Evolutionary conservation across 2,329 filamentous ascomycete genomes (phyloP).

Genomic region (Cordyceps militaris): DNA sequence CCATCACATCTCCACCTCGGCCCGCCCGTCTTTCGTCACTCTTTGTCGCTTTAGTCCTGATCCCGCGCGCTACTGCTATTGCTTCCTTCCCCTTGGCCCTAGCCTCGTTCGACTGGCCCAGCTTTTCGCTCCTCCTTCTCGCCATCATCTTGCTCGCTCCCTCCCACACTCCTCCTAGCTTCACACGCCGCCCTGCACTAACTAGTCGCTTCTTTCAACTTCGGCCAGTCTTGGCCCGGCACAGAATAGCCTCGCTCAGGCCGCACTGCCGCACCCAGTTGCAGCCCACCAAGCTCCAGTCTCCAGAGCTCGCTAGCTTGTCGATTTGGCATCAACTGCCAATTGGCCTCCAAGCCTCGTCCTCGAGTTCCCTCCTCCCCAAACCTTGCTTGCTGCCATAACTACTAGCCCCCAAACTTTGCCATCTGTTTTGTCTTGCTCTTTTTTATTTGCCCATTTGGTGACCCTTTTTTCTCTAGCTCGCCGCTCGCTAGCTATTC

Average conservation of each 20-base stretch:
- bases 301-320: background rate
- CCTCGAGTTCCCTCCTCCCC: background rate
- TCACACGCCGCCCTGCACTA: slow-evolving; percentile 1
- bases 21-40: slow-evolving; percentile 9
- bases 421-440: background rate
- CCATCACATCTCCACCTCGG: slow-evolving; percentile 7
- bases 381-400: slow-evolving; percentile 5
- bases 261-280: background rate
- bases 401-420: slow-evolving; percentile 4
- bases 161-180: slow-evolving; percentile 1
- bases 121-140: background rate
- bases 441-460: background rate
- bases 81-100: background rate
- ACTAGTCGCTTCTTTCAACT: background rate
- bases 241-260: background rate
- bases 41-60: background rate
- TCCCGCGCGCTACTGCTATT: background rate
- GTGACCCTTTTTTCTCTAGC: background rate
- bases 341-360: background rate
- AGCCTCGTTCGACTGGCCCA: background rate
- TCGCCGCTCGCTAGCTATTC: background rate
- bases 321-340: background rate
- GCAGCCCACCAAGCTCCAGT: background rate
- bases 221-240: background rate
- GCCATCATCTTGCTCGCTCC: background rate